Conservation (phyloP, 2,329 filamentous ascomycete species). For the Chalaropsis ovoidea region DNA sequence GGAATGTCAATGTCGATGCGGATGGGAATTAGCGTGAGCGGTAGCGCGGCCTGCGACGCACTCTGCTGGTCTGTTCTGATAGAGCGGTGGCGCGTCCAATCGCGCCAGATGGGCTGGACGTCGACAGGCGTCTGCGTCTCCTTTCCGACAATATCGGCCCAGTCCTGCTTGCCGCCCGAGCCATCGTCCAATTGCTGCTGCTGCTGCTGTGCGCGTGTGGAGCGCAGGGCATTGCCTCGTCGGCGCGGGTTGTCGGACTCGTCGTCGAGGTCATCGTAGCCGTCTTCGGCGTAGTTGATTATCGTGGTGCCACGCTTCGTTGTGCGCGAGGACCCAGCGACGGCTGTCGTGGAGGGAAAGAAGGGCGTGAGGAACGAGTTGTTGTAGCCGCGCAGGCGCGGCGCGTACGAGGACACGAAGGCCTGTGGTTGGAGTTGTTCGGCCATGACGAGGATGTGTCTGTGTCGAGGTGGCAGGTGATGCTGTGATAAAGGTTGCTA, state of each 20-base stretch:
- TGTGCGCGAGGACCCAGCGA: slow-evolving; percentile 58
- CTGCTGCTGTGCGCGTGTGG: slow-evolving; percentile 43
- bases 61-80: slow-evolving; percentile 50
- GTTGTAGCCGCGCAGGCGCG: slow-evolving; percentile 77
- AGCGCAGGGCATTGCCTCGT: slow-evolving; percentile 74
- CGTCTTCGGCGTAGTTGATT: slow-evolving; percentile 96
- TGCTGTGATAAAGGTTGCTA: not conserved
- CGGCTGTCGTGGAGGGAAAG: slow-evolving; percentile 57
- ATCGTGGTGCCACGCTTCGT: slow-evolving; percentile 94
- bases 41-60: slow-evolving; percentile 60
- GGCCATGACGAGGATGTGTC: slow-evolving; percentile 16
- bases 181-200: slow-evolving; percentile 54
- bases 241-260: slow-evolving; percentile 68
- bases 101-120: slow-evolving; percentile 82
- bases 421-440: slow-evolving; percentile 53
- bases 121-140: slow-evolving; percentile 69
- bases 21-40: slow-evolving; percentile 85
- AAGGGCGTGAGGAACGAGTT: slow-evolving; percentile 86
- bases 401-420: slow-evolving; percentile 84
- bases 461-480: not conserved
- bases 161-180: slow-evolving; percentile 48
- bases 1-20: slow-evolving; percentile 91
- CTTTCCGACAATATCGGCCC: slow-evolving; percentile 70
- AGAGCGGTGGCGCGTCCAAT: slow-evolving; percentile 73
- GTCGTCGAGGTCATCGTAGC: slow-evolving; percentile 68